A percentile compares a stretch with the other conserved stretches of the same genome.
These are phyloP conservation scores for Colletotrichum noveboracense DNA, from an alignment of 2,329 filamentous ascomycete genomes.

Conservation along the genomic window DNA sequence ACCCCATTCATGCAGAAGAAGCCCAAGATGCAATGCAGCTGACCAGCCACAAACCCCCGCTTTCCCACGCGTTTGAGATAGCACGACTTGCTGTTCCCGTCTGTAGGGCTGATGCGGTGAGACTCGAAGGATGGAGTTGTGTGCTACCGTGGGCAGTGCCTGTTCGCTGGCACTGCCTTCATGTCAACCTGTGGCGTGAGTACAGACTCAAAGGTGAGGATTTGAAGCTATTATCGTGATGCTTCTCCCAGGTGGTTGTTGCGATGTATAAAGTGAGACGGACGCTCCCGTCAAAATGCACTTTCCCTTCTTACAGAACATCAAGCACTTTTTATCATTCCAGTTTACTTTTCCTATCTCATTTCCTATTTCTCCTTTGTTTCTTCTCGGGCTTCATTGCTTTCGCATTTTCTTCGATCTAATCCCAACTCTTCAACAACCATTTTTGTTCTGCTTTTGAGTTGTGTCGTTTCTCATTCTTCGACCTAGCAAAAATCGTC, in stretches of 20 bases:
- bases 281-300: not conserved
- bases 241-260: not conserved
- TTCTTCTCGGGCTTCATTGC: not conserved
- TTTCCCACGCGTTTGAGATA: not conserved
- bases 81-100: not conserved
- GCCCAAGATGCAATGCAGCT: not conserved
- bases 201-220: not conserved
- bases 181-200: not conserved
- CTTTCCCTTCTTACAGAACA: not conserved
- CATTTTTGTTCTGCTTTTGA: too few relatives aligned
- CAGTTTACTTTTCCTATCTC: not conserved
- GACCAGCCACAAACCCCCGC: not conserved
- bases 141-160: not conserved
- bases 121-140: not conserved
- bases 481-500: fast-evolving
- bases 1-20: not conserved
- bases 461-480: fast-evolving
- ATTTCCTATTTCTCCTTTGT: not conserved
- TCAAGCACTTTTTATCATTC: not conserved
- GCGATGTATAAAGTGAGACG: not conserved
- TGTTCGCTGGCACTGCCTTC: not conserved
- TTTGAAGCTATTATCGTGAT: not conserved
- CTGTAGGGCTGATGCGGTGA: not conserved
- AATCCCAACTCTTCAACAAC: not conserved
- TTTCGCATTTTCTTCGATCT: not conserved